phyloP scores from a whole-genome alignment of 768 basidiomycete species.

The Mycena chlorophos region DNA sequence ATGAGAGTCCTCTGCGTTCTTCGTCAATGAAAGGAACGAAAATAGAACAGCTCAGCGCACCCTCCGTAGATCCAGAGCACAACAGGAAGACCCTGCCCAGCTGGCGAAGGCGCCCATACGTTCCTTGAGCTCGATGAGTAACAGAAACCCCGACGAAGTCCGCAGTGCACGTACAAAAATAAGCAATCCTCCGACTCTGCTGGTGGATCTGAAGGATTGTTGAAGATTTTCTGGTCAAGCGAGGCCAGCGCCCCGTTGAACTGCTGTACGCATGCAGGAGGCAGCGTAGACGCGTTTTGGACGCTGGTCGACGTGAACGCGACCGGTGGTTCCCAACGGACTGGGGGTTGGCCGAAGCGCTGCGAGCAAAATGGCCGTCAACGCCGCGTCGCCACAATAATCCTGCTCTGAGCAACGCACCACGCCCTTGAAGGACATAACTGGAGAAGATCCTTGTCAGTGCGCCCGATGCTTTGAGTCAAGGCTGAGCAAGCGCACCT shows the following conservation, averaged over 20 bases:
- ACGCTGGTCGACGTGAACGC: slow-evolving; percentile 1
- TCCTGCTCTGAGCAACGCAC: background rate
- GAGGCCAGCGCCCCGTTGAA: slow-evolving; percentile 3
- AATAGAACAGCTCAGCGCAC: background rate
- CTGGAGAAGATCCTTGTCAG: background rate
- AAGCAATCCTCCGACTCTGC: slow-evolving; percentile 16
- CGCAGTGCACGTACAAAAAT: background rate
- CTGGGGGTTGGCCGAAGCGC: slow-evolving; percentile 13
- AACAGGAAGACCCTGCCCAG: background rate
- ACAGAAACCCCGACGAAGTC: background rate
- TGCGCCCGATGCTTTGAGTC: background rate
- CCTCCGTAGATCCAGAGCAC: slow-evolving; percentile 10
- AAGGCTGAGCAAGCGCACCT: background rate
- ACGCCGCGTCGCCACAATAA: background rate
- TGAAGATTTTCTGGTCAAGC: slow-evolving; percentile 8
- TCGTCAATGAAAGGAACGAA: background rate
- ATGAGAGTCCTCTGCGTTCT: background rate
- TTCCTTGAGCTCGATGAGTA: background rate
- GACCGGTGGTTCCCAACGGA: slow-evolving; percentile 15
- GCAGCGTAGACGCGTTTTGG: slow-evolving; percentile 5
- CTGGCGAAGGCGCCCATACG: slow-evolving; percentile 5
- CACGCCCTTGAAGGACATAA: slow-evolving; percentile 9
- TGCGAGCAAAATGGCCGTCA: background rate
- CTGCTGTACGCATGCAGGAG: slow-evolving; percentile 14
- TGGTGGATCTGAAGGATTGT: slow-evolving; percentile 9